Evolutionary conservation across 1,284 basidiomycete genomes (phyloP), one percentile per base, ranked within the genome.

Genomic region (Ceratobasidium sp.): DNA sequence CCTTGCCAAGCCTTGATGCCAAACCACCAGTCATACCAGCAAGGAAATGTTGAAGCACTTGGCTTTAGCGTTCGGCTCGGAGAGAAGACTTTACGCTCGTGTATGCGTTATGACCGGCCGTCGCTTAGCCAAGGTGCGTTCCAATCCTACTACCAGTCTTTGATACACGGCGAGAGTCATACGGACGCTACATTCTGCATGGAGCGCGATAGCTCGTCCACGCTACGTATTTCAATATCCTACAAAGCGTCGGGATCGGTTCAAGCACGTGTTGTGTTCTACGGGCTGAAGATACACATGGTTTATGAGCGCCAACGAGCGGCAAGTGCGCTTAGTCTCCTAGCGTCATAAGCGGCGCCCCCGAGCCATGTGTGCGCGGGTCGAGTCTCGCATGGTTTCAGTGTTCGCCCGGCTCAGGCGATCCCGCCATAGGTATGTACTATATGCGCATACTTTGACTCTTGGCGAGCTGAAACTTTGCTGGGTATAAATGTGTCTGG

Each of bases 331-430:
- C 51, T 33, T 69, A 69, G 26, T 39, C n/a, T 53, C 53, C 35
- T 54, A 58, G 67, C 67, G 53, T 31, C 33, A 31, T n/a, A 69
- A 69, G 45, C 67, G 67, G 35, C 7, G 23, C n/a, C 61, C 37
- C 61, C 61, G 61, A 23, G 23, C 47, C n/a, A n/a, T n/a, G n/a
- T n/a, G n/a, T 66, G 31, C 17, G 33, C 33, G 28, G 2, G n/a
- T n/a, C 31, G 15, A 28, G 39, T 51, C 6, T 49, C 28, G 64
- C 10, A 23, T 53, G 20, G 23, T 33, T 26, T 20, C 28, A 42
- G 13, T 17, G 15, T 47, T 26, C 37, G 26, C 17, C 42, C 45
- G 28, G 20, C 64, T 66, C 64, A 1, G 63, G 28, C 45, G 6
- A 13, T 47, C 39, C 33, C 39, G 13, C n/a, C 8, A 45, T 26